Conservation (phyloP, 2,329 filamentous ascomycete genomes). For the Leptographium flavum region DNA sequence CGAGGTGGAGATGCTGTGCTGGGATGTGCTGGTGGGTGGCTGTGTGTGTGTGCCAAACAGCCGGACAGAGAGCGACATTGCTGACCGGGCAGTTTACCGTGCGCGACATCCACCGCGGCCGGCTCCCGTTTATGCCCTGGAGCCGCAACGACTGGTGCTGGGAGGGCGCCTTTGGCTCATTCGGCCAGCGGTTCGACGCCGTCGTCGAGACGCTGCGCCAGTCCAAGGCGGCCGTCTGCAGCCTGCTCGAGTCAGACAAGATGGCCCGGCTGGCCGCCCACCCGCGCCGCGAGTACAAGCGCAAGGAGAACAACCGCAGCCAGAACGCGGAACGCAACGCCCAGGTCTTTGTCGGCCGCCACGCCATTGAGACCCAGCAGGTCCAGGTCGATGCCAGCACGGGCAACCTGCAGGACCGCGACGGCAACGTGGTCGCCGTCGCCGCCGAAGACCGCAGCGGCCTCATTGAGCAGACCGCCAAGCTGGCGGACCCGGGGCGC, state of each 20-base stretch:
- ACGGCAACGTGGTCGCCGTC: slow-evolving; percentile 9
- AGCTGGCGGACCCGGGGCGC: slow-evolving; percentile 2
- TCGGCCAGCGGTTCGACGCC: slow-evolving; percentile 8
- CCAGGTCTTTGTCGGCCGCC: slow-evolving; percentile 11
- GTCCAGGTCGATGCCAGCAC: slow-evolving; percentile 3
- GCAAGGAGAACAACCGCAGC: slow-evolving; percentile 12
- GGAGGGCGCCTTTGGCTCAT: slow-evolving; percentile 6
- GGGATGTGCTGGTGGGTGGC: slow-evolving; percentile 8
- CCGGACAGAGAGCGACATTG: background rate
- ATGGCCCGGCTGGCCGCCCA: slow-evolving; percentile 9
- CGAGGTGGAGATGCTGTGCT: slow-evolving; percentile 12
- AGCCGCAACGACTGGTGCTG: slow-evolving; percentile 11
- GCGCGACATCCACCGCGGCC: slow-evolving; percentile 8
- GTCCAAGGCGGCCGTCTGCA: slow-evolving; percentile 12
- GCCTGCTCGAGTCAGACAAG: slow-evolving; percentile 10
- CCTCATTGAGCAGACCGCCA: slow-evolving; percentile 10
- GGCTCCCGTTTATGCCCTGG: slow-evolving; percentile 9
- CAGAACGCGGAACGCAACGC: slow-evolving; percentile 12
- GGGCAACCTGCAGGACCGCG: slow-evolving; percentile 8
- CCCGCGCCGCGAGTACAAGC: slow-evolving; percentile 10
- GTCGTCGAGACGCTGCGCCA: slow-evolving; percentile 8
- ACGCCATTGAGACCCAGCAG: slow-evolving; percentile 8
- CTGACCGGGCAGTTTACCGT: slow-evolving; percentile 1
- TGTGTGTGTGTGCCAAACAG: background rate
- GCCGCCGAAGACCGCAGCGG: slow-evolving; percentile 3